Percentiles rank a stretch among this genome's conserved stretches.
Evolutionary conservation across 352 stramenopile species (phyloP).

Genomic region (Globisporangium acanthophoron): DNA sequence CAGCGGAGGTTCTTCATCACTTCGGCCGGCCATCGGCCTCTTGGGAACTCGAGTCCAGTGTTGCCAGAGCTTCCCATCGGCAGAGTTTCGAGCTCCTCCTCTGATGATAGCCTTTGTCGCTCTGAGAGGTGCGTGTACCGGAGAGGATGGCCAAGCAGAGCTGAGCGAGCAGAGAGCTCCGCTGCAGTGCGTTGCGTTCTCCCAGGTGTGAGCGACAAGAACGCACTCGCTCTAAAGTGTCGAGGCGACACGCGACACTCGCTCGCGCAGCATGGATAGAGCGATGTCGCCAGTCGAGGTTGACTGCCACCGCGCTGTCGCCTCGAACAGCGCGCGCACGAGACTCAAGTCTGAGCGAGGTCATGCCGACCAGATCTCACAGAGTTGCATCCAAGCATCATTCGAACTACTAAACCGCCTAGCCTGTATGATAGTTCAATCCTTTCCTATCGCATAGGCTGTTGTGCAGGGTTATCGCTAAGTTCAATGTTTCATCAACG

Average conservation of each 20-base stretch:
- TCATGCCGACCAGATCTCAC: no score
- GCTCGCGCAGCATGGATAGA: no score
- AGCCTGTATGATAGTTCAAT: neutral
- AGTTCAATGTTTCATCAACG: neutral
- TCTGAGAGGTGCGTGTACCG: neutral
- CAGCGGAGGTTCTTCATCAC: neutral
- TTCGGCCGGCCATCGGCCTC: no score
- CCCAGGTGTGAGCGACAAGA: neutral
- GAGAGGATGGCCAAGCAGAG: no score
- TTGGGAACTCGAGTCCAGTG: no score
- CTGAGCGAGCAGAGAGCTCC: no score
- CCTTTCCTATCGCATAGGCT: neutral
- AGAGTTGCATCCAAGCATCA: neutral
- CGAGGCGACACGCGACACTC: neutral
- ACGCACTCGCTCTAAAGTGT: neutral
- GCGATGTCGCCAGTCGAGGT: no score
- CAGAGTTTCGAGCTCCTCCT: no score
- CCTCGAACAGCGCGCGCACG: neutral
- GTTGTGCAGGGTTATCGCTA: neutral
- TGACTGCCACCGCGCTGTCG: no score
- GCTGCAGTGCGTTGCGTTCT: no score
- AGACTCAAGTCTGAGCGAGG: neutral
- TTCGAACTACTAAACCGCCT: neutral
- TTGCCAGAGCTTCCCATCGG: no score
- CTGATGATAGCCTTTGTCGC: neutral